These are phyloP conservation scores for Acacia crassicarpa DNA, from an alignment of 306 rosid genomes.

Conservation along the genomic window DNA sequence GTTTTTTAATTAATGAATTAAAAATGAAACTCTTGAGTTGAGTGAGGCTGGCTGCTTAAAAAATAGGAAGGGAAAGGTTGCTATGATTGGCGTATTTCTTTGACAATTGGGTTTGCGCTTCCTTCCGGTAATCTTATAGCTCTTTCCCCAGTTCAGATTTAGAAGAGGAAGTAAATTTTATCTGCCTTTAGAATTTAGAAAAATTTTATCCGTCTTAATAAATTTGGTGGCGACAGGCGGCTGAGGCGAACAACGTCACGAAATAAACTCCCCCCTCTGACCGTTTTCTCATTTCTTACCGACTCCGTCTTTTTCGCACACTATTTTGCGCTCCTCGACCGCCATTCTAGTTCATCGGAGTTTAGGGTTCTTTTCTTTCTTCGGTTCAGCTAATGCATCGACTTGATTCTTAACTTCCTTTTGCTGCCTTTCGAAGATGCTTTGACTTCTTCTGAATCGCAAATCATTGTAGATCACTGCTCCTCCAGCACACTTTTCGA, in stretches of 20 bases:
- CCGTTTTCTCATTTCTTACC: background rate
- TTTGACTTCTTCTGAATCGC: background rate
- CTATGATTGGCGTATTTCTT: background rate
- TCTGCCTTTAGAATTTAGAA: background rate
- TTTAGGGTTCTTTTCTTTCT: conserved; percentile 4
- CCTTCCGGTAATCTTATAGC: background rate
- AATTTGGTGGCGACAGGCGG: background rate
- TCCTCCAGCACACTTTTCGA: background rate
- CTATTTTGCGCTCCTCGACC: background rate
- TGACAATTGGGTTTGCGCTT: background rate
- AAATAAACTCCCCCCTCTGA: background rate
- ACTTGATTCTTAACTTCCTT: background rate
- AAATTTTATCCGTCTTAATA: background rate
- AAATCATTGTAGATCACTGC: background rate
- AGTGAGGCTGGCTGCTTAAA: too few species aligned
- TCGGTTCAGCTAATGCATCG: background rate
- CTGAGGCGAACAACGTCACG: background rate
- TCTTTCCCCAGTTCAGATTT: background rate
- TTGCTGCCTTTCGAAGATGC: conserved; percentile 1
- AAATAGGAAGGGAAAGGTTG: background rate
- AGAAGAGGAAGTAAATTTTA: background rate
- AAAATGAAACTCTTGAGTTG: background rate
- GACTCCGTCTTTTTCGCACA: background rate
- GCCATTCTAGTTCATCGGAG: conserved; percentile 1
- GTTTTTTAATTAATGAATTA: background rate